These are phyloP conservation scores for Capronia americana DNA, from an alignment of 2,329 filamentous ascomycete species.

Conservation along the genomic window DNA sequence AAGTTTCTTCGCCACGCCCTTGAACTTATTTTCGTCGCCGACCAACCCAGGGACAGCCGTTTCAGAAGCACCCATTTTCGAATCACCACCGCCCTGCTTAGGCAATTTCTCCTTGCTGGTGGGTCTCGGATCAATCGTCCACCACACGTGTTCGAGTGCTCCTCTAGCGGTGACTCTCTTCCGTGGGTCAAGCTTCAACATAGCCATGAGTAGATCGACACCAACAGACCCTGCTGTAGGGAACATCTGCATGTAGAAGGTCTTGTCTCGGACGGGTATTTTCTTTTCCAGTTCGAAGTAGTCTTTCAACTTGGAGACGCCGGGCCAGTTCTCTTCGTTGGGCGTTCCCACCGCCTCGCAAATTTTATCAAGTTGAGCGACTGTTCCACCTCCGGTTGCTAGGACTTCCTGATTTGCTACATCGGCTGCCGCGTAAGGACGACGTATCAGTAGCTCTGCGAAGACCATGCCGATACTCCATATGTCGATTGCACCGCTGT, in stretches of 20 bases:
- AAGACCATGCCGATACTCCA: slow-evolving; percentile 95
- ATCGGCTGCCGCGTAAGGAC: slow-evolving; percentile 82
- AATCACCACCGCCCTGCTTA: slow-evolving; percentile 69
- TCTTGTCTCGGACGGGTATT: slow-evolving; percentile 66
- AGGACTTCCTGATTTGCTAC: slow-evolving; percentile 62
- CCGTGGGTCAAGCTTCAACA: slow-evolving; percentile 84
- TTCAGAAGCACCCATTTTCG: slow-evolving; percentile 81
- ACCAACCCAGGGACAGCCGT: slow-evolving; percentile 76
- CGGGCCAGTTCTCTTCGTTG: slow-evolving; percentile 93
- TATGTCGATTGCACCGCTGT: slow-evolving; percentile 87
- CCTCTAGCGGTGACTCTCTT: slow-evolving; percentile 78
- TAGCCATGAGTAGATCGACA: slow-evolving; percentile 85
- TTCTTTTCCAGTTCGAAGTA: slow-evolving; percentile 71
- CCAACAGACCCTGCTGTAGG: slow-evolving; percentile 80
- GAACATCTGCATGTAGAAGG: slow-evolving; percentile 78
- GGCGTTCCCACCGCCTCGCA: slow-evolving; percentile 86
- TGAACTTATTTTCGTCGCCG: slow-evolving; percentile 59
- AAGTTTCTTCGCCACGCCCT: slow-evolving; percentile 81
- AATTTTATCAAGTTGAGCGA: slow-evolving; percentile 85
- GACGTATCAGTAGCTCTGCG: slow-evolving; percentile 83
- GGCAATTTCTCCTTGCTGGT: slow-evolving; percentile 83
- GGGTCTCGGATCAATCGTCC: slow-evolving; percentile 81
- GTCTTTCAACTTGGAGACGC: slow-evolving; percentile 77
- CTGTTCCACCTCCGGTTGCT: slow-evolving; percentile 40
- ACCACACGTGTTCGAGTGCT: slow-evolving; percentile 84